Percentiles rank a stretch among this genome's conserved stretches.
Evolutionary conservation across 1,139 yeast species (phyloP).

Genomic region (Protomyces macrosporus): DNA sequence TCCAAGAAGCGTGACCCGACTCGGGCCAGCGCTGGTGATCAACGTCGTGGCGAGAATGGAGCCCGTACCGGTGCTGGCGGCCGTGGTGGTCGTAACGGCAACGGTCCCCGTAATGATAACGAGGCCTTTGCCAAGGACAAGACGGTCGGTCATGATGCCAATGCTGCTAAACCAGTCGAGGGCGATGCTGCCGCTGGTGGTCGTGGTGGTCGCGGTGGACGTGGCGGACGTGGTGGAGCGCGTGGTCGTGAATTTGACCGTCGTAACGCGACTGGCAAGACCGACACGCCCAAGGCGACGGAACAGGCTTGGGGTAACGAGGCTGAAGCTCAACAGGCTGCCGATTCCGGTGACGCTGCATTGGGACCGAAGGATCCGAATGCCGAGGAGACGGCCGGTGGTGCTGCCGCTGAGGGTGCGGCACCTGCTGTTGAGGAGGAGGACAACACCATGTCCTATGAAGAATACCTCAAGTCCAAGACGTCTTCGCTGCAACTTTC

Average conservation of each 20-base stretch:
- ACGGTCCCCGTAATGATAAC: slow-evolving; percentile 48
- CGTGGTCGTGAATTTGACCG: slow-evolving; percentile 45
- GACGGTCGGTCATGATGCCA: slow-evolving; percentile 24
- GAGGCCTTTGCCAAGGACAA: slow-evolving; percentile 38
- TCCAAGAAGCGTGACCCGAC: slow-evolving; percentile 84
- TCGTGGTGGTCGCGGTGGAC: slow-evolving; percentile 33
- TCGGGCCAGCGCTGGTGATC: slow-evolving; percentile 38
- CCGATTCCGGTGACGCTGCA: slow-evolving; percentile 43
- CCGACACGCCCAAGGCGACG: slow-evolving; percentile 79
- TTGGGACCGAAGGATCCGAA: slow-evolving; percentile 63
- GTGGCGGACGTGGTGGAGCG: slow-evolving; percentile 28
- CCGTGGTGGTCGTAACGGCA: slow-evolving; percentile 55
- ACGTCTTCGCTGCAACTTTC: slow-evolving; percentile 39
- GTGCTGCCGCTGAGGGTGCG: slow-evolving; percentile 34
- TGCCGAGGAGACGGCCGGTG: slow-evolving; percentile 62
- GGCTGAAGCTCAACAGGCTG: slow-evolving; percentile 29
- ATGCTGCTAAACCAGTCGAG: slow-evolving; percentile 39
- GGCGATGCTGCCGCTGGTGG: slow-evolving; percentile 45
- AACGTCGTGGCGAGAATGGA: slow-evolving; percentile 5
- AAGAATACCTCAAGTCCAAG: slow-evolving; percentile 62
- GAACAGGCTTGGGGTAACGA: slow-evolving; percentile 71
- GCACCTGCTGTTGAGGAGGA: slow-evolving; percentile 36
- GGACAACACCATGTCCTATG: slow-evolving; percentile 51
- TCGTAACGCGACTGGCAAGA: slow-evolving; percentile 33
- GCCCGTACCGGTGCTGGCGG: slow-evolving; percentile 50